Evolutionary conservation across 495 filamentous ascomycete species (phyloP).

Genomic region (Chaetomidium leptoderma): DNA sequence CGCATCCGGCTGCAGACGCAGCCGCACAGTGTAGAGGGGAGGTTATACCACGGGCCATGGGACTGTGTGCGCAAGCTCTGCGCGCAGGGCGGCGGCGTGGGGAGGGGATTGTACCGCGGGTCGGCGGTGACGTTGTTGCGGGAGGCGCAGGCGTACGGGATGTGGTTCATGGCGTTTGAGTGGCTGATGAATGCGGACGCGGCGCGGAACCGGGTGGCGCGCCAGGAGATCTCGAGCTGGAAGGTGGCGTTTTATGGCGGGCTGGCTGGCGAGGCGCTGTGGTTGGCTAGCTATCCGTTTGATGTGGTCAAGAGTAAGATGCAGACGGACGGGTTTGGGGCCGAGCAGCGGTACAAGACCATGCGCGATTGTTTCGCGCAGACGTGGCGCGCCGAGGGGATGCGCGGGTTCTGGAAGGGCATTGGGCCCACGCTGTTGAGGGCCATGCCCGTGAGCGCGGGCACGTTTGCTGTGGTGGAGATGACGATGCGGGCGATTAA

Average conservation of each 20-base stretch:
- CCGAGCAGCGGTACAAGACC: conserved; percentile 60
- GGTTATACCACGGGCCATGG: conserved; percentile 77
- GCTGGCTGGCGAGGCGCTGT: conserved; percentile 87
- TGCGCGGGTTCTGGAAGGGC: conserved; percentile 91
- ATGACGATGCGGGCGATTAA: conserved; percentile 58
- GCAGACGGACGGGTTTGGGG: conserved; percentile 87
- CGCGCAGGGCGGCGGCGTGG: conserved; percentile 54
- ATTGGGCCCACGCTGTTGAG: conserved; percentile 88
- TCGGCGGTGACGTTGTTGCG: conserved; percentile 78
- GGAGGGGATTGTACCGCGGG: conserved; percentile 78
- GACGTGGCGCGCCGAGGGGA: conserved; percentile 71
- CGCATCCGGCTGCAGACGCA: conserved; percentile 97
- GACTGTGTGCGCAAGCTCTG: conserved; percentile 88
- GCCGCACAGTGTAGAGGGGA: conserved; percentile 66
- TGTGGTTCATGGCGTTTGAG: conserved; percentile 94
- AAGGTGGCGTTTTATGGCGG: conserved; percentile 93
- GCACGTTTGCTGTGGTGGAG: conserved; percentile 85
- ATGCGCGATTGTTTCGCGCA: conserved; percentile 90
- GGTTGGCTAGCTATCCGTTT: conserved; percentile 88
- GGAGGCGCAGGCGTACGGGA: conserved; percentile 90
- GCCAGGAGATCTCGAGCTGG: conserved; percentile 71
- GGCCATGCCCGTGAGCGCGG: conserved; percentile 95
- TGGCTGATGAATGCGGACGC: conserved; percentile 91
- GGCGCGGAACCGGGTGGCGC: conserved; percentile 63
- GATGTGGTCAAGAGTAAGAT: conserved; percentile 99